phyloP scores from a whole-genome alignment of 1,284 basidiomycete genomes.

The Cerioporus squamosus region DNA sequence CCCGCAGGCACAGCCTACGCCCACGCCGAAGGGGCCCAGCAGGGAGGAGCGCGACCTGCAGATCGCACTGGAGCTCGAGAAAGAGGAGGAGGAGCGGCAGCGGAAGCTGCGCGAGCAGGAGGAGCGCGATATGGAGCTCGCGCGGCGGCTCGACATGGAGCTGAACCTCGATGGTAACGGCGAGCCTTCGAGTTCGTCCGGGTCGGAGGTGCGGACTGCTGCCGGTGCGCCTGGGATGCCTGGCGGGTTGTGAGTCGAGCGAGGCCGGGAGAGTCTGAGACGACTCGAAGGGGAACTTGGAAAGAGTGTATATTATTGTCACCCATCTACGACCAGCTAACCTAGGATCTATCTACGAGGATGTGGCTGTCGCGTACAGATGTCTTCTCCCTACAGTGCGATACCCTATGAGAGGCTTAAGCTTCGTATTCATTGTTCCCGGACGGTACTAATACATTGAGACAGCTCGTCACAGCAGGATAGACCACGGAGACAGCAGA shows the following conservation, averaged over 20 bases:
- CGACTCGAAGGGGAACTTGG: too few relatives aligned
- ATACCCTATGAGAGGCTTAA: not conserved
- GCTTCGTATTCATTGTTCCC: slow-evolving; percentile 17
- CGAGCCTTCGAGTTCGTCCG: not conserved
- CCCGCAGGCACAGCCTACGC: not conserved
- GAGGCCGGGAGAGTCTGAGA: too few relatives aligned
- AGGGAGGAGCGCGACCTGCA: slow-evolving; percentile 30
- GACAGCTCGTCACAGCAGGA: slow-evolving; percentile 27
- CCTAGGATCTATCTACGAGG: not conserved
- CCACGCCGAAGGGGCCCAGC: slow-evolving; percentile 6
- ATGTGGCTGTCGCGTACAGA: not conserved
- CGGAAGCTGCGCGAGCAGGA: slow-evolving; percentile 38
- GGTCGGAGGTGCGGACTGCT: not conserved
- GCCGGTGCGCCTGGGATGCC: slow-evolving; percentile 6
- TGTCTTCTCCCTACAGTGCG: not conserved
- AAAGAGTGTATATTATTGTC: slow-evolving; percentile 14
- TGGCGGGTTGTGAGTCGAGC: slow-evolving; percentile 14
- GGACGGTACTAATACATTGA: slow-evolving; percentile 25
- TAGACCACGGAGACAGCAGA: slow-evolving; percentile 27
- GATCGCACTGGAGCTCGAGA: slow-evolving; percentile 35
- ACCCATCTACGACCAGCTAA: slow-evolving; percentile 1
- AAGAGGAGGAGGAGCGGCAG: slow-evolving; percentile 42
- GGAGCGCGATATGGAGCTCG: slow-evolving; percentile 37
- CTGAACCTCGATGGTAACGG: slow-evolving; percentile 32
- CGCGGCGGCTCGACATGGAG: slow-evolving; percentile 39